Percentiles rank a stretch among this genome's conserved stretches.
These are phyloP conservation scores for Colletotrichum truncatum DNA, from an alignment of 2,329 filamentous ascomycete genomes.

Conservation along the genomic window DNA sequence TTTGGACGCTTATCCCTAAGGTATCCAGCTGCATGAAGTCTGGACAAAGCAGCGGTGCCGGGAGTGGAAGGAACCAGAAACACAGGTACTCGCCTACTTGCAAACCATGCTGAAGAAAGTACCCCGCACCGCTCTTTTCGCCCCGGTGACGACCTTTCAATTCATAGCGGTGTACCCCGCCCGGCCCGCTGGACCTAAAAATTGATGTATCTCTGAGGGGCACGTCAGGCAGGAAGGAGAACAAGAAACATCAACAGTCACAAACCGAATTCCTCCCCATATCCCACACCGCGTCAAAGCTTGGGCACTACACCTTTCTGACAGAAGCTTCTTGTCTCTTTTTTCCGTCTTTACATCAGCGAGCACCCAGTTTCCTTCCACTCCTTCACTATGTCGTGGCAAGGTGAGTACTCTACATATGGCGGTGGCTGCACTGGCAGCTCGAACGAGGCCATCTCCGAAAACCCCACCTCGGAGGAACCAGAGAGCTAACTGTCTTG, in stretches of 20 bases:
- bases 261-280: constrained; percentile 22
- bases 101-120: constrained; percentile 16
- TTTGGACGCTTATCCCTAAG: not conserved
- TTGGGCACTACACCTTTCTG: constrained; percentile 21
- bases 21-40: constrained; percentile 14
- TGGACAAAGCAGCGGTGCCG: constrained; percentile 21
- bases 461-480: constrained; percentile 22
- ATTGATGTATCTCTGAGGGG: constrained; percentile 25
- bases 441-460: constrained; percentile 9
- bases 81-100: constrained; percentile 24
- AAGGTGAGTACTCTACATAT: constrained; percentile 25
- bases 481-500: constrained; percentile 39
- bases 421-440: constrained; percentile 4
- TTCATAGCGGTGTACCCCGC: constrained; percentile 23
- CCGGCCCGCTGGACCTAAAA: constrained; percentile 30
- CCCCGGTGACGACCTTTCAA: constrained; percentile 17
- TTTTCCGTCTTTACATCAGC: constrained; percentile 26
- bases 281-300: constrained; percentile 31
- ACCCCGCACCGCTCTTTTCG: constrained; percentile 24
- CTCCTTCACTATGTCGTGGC: constrained; percentile 63
- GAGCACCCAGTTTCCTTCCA: constrained; percentile 24
- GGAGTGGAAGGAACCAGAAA: constrained; percentile 28
- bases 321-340: constrained; percentile 27
- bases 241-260: constrained; percentile 30
- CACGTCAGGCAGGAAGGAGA: constrained; percentile 26